Base-by-base conservation (phyloP, 805 yeast genomes). In the Barnettozyma salicaria region DNA sequence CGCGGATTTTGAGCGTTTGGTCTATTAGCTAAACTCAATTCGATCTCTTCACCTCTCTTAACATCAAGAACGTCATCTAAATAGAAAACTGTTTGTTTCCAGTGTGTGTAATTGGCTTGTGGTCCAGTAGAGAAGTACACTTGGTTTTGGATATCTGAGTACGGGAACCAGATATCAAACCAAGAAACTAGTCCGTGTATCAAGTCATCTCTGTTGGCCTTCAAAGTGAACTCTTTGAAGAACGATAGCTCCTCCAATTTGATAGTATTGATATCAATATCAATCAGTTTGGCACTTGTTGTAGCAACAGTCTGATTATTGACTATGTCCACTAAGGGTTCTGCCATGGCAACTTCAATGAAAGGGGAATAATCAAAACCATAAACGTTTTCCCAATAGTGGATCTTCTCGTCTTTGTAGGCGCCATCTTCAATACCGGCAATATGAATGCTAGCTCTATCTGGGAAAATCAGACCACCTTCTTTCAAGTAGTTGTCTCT, bases 41-140 rank as follows among this genome's bases (percentile, higher is more conserved):
- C 71, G 47, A 94, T 68, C 27, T 59, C 55, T 53, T 92, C 98
- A 40, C 90, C 96, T 49, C 69, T 67, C 55, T 80, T 79, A 44
- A 83, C 64, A 53, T 78, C 84, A 47, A 90, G 63, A 20, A 85
- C 95, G 52, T 86, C 84, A 50, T 74, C 78, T 55, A 90, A 70
- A 62, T 92, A 94, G 64, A 94, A 88, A 1, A 92, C 94, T 14
- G 96, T 84, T 67, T 92, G 98, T 62, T 92, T 94, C 99, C 99
- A 92, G 67, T 92, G 99, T 12, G 98, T 92, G 70, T 89, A 88
- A 50, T 78, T 76, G 32, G 88, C 80, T 64, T 83, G 88, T 24
- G 99, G 96, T 18, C 97, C 97, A 11, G 99, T 94, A 16, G 92
- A 80, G 58, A 92, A 89, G 22, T 65, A 67, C 41, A 90, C 80